Base-by-base conservation (phyloP, 140 eudicot genomes). In the Stevia rebaudiana region DNA sequence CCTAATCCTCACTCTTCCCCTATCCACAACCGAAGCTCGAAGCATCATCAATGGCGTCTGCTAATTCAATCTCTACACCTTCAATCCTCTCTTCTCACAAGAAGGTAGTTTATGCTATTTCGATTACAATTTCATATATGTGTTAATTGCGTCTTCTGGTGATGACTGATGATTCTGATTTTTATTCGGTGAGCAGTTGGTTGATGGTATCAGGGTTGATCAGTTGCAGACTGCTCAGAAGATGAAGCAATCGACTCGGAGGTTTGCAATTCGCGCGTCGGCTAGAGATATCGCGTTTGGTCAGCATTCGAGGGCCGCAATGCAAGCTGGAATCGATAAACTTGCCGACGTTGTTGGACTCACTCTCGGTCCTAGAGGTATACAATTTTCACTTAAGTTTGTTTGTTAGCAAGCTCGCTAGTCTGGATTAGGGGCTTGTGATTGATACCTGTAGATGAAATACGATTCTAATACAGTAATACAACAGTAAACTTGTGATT, bases 361-460 rank as follows among this genome's bases (percentile, higher is more conserved):
- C 43, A 90, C 95, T 47, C 97, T 90, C 60, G 95, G 97, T 15
- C 97, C 95, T 31, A 78, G 95, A 71, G 97, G 97, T 90, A 79
- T 36, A 24, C 25, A 23, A 23, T 15, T 19, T 61, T 11, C 50
- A 42, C 15, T 43, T 43, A 13, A 7, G 44, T 40, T 59, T 28
- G n/a, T 39, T 49, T 8, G 36, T 65, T 31, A 31, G 4, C 3
- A 33, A 13, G 44, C 58, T 47, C 33, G 22, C 31, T 15, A 10
- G 48, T 15, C 44, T 64, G 70, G 46, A 55, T 41, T 42, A 30
- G 39, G 21, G 61, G 0, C 15, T 11, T 1, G 43, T 39, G 43
- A 39, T 39, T 39, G 43, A 37, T 37, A 9, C 10, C 1, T 11
- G 59, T 24, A 52, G 11, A 10, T 53, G 40, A 28, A 25, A 24